phyloP scores from a whole-genome alignment of 2,329 filamentous ascomycete species.

The Metarhizium humberi region DNA sequence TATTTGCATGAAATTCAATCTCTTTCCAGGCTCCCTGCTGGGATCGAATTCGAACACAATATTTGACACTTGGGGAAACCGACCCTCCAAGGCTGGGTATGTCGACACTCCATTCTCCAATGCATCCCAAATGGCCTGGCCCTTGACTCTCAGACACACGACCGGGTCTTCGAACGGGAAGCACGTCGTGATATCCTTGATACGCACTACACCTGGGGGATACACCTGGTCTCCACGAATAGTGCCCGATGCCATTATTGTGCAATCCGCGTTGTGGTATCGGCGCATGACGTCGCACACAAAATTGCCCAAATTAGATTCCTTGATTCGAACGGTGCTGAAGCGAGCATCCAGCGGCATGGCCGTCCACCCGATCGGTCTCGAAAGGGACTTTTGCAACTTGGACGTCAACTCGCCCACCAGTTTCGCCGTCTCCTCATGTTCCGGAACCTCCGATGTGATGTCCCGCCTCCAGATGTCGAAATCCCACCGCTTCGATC shows the following conservation, averaged over 20 bases:
- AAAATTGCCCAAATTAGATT: slow-evolving; percentile 85
- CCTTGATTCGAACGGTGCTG: slow-evolving; percentile 64
- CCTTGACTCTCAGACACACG: slow-evolving; percentile 63
- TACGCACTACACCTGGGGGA: slow-evolving; percentile 63
- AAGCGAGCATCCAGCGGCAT: slow-evolving; percentile 80
- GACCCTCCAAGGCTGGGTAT: slow-evolving; percentile 73
- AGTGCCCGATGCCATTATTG: slow-evolving; percentile 76
- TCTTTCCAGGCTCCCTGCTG: slow-evolving; percentile 44
- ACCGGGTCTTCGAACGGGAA: slow-evolving; percentile 91
- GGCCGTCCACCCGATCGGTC: slow-evolving; percentile 74
- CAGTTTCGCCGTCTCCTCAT: slow-evolving; percentile 50
- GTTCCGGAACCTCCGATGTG: slow-evolving; percentile 55
- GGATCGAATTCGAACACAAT: slow-evolving; percentile 69
- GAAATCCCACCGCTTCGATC: slow-evolving; percentile 58
- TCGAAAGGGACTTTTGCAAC: slow-evolving; percentile 68
- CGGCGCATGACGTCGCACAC: slow-evolving; percentile 85
- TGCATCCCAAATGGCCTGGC: slow-evolving; percentile 66
- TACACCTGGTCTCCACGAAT: slow-evolving; percentile 86
- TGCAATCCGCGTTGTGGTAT: slow-evolving; percentile 73
- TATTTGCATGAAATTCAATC: slow-evolving; percentile 55
- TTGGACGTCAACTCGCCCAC: slow-evolving; percentile 62
- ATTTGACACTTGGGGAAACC: slow-evolving; percentile 81
- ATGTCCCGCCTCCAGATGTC: slow-evolving; percentile 69
- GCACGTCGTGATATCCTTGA: slow-evolving; percentile 79
- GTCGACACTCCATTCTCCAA: slow-evolving; percentile 75